Base-by-base conservation (phyloP, 2,329 filamentous ascomycete species). In the Ascochyta fabae region DNA sequence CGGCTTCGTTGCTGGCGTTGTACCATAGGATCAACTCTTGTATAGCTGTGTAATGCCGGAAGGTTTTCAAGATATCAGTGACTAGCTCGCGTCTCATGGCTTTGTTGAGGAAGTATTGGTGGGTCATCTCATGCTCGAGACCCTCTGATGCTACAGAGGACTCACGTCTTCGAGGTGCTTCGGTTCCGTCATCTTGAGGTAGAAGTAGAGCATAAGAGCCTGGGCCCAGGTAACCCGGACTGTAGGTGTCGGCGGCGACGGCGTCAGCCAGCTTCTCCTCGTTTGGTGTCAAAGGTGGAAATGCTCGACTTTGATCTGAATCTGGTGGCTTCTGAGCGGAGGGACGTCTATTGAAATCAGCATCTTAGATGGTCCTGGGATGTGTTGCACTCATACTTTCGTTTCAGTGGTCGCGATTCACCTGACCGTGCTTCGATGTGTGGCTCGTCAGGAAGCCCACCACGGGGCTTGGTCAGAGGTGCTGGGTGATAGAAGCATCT, bases 401-500 rank as follows among this genome's bases (percentile, higher is more conserved):
- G 60, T 45, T 72, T 73, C 5, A 56, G 24, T 3, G 66, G 61
- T 22, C 62, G 59, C 12, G 60, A 55, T 45, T 61, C 60, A 29
- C 58, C 62, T 43, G 58, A 43, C 48, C 22, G 42, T 36, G 47
- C 23, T 26, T 56, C 47, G 4, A 16, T 43, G 2, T 34, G 36
- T n/a, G 38, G 12, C 15, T 56, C 53, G 10, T 38, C 33, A 2
- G 23, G 53, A 15, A 42, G 41, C 38, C 51, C 40, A 12, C 56
- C 61, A 19, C 65, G 66, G 16, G 51, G 59, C 35, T 67, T 73
- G n/a, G 70, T 75, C 16, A 75, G 60, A 26, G 72, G 72, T 12
- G 72, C 70, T 23, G 72, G 71, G 54, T 74, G 71, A 51, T 75
- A 74, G 56, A 71, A 72, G 45, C 72, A 75, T 13, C 64, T 59